Evolutionary conservation across 2,329 filamentous ascomycete species (phyloP).

Genomic region (Endocalyx cinctus): DNA sequence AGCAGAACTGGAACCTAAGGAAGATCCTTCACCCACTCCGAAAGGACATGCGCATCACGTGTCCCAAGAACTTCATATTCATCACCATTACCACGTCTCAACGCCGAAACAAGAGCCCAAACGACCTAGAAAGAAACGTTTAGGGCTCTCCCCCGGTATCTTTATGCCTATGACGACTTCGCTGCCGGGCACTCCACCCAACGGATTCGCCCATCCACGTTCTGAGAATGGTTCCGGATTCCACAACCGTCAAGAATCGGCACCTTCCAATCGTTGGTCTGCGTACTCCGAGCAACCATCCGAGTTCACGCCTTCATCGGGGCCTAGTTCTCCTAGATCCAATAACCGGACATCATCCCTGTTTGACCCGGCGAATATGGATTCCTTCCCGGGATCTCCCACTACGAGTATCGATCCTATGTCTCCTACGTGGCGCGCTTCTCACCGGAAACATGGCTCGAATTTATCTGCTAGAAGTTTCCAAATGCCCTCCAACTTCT

Average conservation of each 20-base stretch:
- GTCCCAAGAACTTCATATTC: conserved; percentile 80
- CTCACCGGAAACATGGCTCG: conserved; percentile 52
- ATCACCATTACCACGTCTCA: conserved; percentile 85
- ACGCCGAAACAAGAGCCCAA: conserved; percentile 53
- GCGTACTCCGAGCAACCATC: conserved; percentile 56
- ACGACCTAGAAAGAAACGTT: conserved; percentile 69
- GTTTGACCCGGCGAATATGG: conserved; percentile 72
- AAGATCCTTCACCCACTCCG: conserved; percentile 22
- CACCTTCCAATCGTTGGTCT: conserved; percentile 58
- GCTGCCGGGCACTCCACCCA: conserved; percentile 37
- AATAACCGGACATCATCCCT: conserved; percentile 68
- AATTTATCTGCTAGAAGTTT: conserved; percentile 51
- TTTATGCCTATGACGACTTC: conserved; percentile 51
- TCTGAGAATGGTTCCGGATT: conserved; percentile 36
- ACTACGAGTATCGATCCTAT: conserved; percentile 69
- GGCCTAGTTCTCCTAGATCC: conserved; percentile 77
- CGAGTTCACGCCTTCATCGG: conserved; percentile 65
- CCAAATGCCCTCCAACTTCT: conserved; percentile 24
- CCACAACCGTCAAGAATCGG: conserved; percentile 43
- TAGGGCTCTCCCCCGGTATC: conserved; percentile 55
- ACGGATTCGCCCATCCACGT: conserved; percentile 32
- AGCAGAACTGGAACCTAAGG: conserved; percentile 62
- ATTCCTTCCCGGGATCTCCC: conserved; percentile 74
- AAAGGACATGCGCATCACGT: conserved; percentile 31
- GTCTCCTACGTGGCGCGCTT: conserved; percentile 52